Conservation (phyloP, 2,329 filamentous ascomycete genomes). For the Podosphaera xanthii region DNA sequence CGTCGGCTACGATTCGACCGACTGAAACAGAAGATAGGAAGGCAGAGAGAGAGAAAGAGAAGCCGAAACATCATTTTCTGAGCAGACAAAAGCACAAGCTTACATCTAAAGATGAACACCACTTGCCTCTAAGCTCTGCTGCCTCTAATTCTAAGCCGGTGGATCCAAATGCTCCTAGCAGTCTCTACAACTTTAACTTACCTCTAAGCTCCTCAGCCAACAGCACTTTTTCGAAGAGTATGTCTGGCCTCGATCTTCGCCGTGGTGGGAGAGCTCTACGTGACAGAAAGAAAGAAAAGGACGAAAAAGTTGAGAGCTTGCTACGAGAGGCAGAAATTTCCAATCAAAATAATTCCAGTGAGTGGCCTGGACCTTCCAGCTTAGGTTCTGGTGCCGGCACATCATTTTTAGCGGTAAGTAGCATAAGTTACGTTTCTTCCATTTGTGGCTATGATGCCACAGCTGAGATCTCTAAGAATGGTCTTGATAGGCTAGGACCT, state of each 20-base stretch:
- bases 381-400: constrained; percentile 23
- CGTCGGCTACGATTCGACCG: constrained; percentile 53
- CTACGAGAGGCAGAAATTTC: constrained; percentile 16
- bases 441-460: constrained; percentile 26
- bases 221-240: constrained; percentile 50
- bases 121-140: constrained; percentile 50
- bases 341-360: constrained; percentile 13
- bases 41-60: constrained; percentile 40
- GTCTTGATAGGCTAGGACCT: constrained; percentile 43
- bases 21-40: constrained; percentile 36
- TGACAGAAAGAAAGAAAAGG: constrained; percentile 47
- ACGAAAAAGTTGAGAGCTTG: constrained; percentile 28
- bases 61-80: constrained; percentile 60
- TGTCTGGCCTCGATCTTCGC: constrained; percentile 57
- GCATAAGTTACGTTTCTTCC: constrained; percentile 12
- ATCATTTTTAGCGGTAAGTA: constrained; percentile 15
- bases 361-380: constrained; percentile 31
- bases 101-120: constrained; percentile 47
- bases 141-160: constrained; percentile 55
- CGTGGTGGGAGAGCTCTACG: constrained; percentile 55
- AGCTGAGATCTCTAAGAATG: constrained; percentile 33
- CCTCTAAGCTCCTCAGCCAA: constrained; percentile 48
- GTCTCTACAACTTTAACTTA: constrained; percentile 56
- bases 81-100: constrained; percentile 61
- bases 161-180: constrained; percentile 51